phyloP scores from a whole-genome alignment of 148 eudicot genomes.

The Nyssa sinensis region DNA sequence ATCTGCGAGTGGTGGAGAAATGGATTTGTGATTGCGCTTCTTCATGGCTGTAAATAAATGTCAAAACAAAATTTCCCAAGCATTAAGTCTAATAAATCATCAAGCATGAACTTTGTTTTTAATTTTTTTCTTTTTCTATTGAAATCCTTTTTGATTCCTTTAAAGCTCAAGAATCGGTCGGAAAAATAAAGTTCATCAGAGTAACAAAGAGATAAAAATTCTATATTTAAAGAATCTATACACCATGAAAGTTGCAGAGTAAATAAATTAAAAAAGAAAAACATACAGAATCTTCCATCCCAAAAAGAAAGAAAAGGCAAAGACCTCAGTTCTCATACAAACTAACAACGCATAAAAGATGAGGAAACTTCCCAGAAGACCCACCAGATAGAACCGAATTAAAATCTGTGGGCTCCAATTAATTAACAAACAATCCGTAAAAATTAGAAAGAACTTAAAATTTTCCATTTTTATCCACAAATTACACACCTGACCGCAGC shows the following conservation, averaged over 20 bases:
- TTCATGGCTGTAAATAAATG: slow-evolving; percentile 48
- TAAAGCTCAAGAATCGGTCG: neutral
- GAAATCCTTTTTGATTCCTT: neutral
- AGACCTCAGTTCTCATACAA: slow-evolving; percentile 18
- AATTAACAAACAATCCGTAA: neutral
- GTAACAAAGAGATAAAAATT: neutral
- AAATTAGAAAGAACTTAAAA: slow-evolving; percentile 7
- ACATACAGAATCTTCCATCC: slow-evolving; percentile 21
- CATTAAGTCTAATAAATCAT: neutral
- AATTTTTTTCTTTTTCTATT: too few species aligned
- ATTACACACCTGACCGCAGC: slow-evolving; percentile 59
- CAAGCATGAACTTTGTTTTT: neutral
- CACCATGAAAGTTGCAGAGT: slow-evolving; percentile 18
- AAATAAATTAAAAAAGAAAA: slow-evolving; percentile 22
- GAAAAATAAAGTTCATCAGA: neutral
- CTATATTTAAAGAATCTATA: slow-evolving; percentile 1
- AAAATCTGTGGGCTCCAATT: slow-evolving; percentile 26
- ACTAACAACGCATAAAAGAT: neutral
- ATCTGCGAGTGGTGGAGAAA: slow-evolving; percentile 26
- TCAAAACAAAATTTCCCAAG: neutral
- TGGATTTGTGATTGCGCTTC: slow-evolving; percentile 47
- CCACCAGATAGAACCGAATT: slow-evolving; percentile 19
- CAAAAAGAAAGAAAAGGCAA: slow-evolving; percentile 19
- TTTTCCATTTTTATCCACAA: neutral
- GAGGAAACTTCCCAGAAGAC: slow-evolving; percentile 15